phyloP scores from a whole-genome alignment of 2,329 filamentous ascomycete genomes.

The Rachicladosporium sp. region DNA sequence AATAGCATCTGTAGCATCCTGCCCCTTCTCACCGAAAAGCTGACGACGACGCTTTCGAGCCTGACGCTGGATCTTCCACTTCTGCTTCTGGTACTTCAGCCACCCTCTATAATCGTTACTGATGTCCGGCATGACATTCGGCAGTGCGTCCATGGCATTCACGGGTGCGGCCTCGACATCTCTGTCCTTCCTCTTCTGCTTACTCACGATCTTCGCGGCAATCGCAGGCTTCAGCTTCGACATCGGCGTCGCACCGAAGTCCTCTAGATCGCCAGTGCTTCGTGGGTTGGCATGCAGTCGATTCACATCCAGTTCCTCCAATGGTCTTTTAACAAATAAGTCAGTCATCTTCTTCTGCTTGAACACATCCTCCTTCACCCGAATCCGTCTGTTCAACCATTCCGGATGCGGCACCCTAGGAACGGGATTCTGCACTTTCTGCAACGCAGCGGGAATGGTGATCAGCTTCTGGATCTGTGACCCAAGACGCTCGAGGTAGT shows the following conservation, averaged over 20 bases:
- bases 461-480: constrained; percentile 98
- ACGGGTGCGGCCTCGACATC: constrained; percentile 39
- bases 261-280: constrained; percentile 50
- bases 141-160: constrained; percentile 73
- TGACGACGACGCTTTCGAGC: constrained; percentile 75
- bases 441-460: constrained; percentile 90
- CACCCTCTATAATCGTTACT: constrained; percentile 80
- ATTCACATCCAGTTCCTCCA: constrained; percentile 61
- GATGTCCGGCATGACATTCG: constrained; percentile 70
- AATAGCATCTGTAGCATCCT: constrained; percentile 46
- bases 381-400: constrained; percentile 88
- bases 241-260: constrained; percentile 28
- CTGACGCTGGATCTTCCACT: constrained; percentile 96
- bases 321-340: constrained; percentile 61
- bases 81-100: constrained; percentile 89
- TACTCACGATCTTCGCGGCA: constrained; percentile 18
- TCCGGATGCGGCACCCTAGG: constrained; percentile 89
- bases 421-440: constrained; percentile 89
- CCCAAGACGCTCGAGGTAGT: constrained; percentile 88
- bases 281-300: constrained; percentile 32
- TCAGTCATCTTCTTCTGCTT: constrained; percentile 99
- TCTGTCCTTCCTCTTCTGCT: constrained; percentile 37
- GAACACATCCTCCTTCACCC: constrained; percentile 90
- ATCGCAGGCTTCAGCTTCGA: constrained; percentile 34
- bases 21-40: constrained; percentile 76